Evolutionary conservation across 2,329 filamentous ascomycete genomes (phyloP).

Genomic region (Sclerotinia nivalis): DNA sequence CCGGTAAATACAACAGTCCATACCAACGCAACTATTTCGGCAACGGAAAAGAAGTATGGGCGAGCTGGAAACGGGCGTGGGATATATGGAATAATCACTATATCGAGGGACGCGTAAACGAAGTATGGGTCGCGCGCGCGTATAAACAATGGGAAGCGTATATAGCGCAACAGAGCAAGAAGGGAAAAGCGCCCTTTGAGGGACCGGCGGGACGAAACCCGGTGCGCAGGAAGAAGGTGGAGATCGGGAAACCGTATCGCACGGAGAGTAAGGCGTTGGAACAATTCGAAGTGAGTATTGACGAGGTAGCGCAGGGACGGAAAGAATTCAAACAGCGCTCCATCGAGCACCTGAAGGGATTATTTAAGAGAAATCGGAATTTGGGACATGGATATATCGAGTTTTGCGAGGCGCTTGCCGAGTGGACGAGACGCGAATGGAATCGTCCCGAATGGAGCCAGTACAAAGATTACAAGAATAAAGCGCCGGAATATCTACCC

Average conservation of each 20-base stretch:
- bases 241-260: not conserved
- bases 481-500: conserved; percentile 1
- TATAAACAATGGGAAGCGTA: conserved; percentile 25
- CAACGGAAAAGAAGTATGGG: conserved; percentile 35
- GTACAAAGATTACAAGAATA: conserved; percentile 4
- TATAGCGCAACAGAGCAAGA: conserved; percentile 23
- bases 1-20: not conserved
- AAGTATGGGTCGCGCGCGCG: conserved; percentile 29
- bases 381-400: conserved; percentile 17
- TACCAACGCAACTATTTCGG: not conserved
- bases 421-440: conserved; percentile 9
- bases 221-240: not conserved
- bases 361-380: not conserved
- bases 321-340: conserved; percentile 2
- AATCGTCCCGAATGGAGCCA: not conserved
- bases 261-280: conserved; percentile 9
- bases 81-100: conserved; percentile 40
- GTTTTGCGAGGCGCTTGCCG: not conserved
- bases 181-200: conserved; percentile 5
- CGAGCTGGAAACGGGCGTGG: conserved; percentile 39
- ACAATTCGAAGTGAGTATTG: not conserved
- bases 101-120: conserved; percentile 35
- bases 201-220: not conserved
- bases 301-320: not conserved
- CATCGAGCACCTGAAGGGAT: not conserved